A percentile compares a stretch with the other conserved stretches of the same genome.
Conservation (phyloP, 2,329 filamentous ascomycete species). For the Penicillium sp. region DNA sequence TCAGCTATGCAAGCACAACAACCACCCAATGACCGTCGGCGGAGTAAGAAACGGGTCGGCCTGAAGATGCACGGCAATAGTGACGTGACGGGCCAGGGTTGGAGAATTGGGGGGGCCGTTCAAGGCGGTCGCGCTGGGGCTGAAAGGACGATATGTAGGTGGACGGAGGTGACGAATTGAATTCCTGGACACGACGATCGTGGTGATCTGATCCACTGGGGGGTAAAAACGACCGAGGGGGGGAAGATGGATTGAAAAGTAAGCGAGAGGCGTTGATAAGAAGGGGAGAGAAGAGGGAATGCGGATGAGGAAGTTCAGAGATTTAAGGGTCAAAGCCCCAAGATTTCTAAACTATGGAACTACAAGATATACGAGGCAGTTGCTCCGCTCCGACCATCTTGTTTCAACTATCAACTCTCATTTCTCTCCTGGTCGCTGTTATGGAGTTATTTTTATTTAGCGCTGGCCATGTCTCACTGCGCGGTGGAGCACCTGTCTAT, state of each 20-base stretch:
- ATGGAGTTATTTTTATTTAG: conserved; percentile 19
- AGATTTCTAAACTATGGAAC: neutral
- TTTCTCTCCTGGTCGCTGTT: neutral
- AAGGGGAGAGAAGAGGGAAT: conserved; percentile 12
- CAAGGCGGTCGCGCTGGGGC: conserved; percentile 29
- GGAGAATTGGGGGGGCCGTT: conserved; percentile 6
- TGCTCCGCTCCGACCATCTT: conserved; percentile 9
- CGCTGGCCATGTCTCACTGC: conserved; percentile 15
- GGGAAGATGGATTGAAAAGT: conserved; percentile 2
- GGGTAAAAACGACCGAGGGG: conserved; percentile 1
- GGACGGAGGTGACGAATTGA: conserved; percentile 2
- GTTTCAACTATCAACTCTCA: conserved; percentile 1
- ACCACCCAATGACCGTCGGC: conserved; percentile 13
- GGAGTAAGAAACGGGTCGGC: conserved; percentile 9
- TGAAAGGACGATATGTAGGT: conserved; percentile 11
- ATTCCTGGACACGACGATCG: conserved; percentile 6
- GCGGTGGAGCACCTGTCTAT: conserved; percentile 6
- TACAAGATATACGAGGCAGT: conserved; percentile 7
- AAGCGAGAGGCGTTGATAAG: conserved; percentile 11
- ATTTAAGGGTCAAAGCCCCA: conserved; percentile 13
- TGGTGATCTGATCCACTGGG: conserved; percentile 5
- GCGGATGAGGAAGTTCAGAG: conserved; percentile 15
- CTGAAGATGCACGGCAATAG: conserved; percentile 17
- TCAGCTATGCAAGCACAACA: conserved; percentile 10
- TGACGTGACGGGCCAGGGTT: conserved; percentile 14